Evolutionary conservation across 1,284 basidiomycete genomes (phyloP), one percentile per base, ranked within the genome.

Genomic region (Kwoniella shivajii): DNA sequence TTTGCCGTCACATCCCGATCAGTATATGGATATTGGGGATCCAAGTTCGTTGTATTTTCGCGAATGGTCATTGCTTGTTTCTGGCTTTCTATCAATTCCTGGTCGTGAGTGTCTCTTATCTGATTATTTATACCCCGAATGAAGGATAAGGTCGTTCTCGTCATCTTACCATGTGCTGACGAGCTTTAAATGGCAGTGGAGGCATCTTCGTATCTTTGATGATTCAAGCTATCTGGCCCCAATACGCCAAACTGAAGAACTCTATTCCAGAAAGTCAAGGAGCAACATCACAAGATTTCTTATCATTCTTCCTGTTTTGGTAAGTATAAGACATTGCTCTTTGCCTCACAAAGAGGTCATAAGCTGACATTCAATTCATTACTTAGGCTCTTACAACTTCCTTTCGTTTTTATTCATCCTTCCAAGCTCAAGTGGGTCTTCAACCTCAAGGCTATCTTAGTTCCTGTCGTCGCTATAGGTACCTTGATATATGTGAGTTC

Each of bases 291-390:
- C 76, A 80, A 38, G 84, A 85, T 60, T 69, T 76, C 49, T 55
- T 75, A 4, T 89, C 86, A 69, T 92, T 88, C 76, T 84, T 89
- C 75, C 72, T 92, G 30, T 90, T 85, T 79, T 90, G 88, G 88
- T 69, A 45, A 52, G 72, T 86, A 24, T 77, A 87, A 26, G 85
- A 88, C 69, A 82, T 87, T 16, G 10, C 27, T 16, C 11, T 26
- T 16, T 24, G 26, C 22, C 39, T 6, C 16, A 48, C 37, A 22
- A 11, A 20, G 20, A 20, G 26, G 14, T 27, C 14, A 16, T 45
- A 38, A 41, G 16, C n/a, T 22, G 34, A n/a, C 11, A 26, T 26
- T 9, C 20, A 16, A 6, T 11, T 42, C 39, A n/a, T n/a, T 26
- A 4, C 22, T 38, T 24, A 65, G 63, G 61, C 47, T 72, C n/a